Evolutionary conservation across 768 basidiomycete species (phyloP).

Genomic region (Cytidiella melzeri): DNA sequence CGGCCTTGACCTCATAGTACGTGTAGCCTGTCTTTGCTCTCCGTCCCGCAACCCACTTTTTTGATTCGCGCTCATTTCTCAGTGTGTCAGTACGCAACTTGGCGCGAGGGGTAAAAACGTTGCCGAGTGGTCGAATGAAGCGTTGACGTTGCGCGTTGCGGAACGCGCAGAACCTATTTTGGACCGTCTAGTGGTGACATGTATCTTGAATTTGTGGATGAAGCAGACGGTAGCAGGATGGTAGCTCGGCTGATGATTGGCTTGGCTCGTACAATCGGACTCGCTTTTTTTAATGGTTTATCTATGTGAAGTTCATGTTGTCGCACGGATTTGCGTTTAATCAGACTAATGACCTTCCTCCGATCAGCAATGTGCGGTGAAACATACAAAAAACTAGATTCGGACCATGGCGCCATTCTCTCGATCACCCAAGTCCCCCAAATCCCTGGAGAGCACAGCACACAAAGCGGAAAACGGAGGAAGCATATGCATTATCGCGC

Average conservation of each 20-base stretch:
- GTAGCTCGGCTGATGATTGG: too few species aligned
- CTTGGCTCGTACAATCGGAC: too few species aligned
- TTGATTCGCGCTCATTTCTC: background rate
- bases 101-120: slow-evolving; percentile 35
- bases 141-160: slow-evolving; percentile 35
- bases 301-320: too few species aligned
- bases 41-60: background rate
- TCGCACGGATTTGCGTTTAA: too few species aligned
- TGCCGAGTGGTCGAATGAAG: slow-evolving; percentile 39
- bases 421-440: too few species aligned
- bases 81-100: slow-evolving; percentile 41
- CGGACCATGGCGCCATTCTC: too few species aligned
- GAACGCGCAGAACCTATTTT: slow-evolving; percentile 34
- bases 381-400: too few species aligned
- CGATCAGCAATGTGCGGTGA: too few species aligned
- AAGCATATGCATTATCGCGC: slow-evolving; percentile 46
- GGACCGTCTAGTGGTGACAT: slow-evolving; percentile 49
- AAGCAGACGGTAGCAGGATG: slow-evolving; percentile 17
- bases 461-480: too few species aligned
- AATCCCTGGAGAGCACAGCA: too few species aligned
- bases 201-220: slow-evolving; percentile 48
- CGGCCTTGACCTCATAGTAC: slow-evolving; percentile 39
- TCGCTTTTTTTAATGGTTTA: too few species aligned
- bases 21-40: slow-evolving; percentile 13
- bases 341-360: too few species aligned